Percentiles rank a stretch among this genome's conserved stretches.
Conservation (phyloP, 768 basidiomycete species). For the Kondoa subrosea region DNA sequence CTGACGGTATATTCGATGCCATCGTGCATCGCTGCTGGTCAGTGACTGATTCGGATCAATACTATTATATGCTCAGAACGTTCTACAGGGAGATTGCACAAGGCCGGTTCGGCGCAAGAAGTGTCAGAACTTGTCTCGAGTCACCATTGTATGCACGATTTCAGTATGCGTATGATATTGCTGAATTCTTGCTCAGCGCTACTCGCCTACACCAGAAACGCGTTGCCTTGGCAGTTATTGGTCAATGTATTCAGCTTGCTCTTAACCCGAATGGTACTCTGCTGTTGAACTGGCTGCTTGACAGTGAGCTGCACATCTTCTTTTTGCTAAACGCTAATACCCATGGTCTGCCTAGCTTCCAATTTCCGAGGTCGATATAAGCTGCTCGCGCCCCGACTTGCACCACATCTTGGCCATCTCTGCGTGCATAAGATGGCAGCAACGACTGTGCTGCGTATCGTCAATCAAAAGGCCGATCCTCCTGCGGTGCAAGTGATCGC, state of each 20-base stretch:
- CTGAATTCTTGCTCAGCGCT: neutral
- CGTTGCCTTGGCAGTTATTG: conserved; percentile 77
- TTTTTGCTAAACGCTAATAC: too few species aligned
- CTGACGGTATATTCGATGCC: conserved; percentile 93
- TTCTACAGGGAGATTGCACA: conserved; percentile 64
- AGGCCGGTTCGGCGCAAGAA: conserved; percentile 91
- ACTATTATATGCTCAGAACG: neutral
- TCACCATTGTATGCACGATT: conserved; percentile 67
- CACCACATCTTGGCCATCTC: conserved; percentile 85
- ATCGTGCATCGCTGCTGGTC: conserved; percentile 87
- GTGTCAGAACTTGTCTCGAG: conserved; percentile 92
- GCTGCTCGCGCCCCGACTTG: conserved; percentile 83
- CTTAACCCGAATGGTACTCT: conserved; percentile 96
- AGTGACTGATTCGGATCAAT: neutral
- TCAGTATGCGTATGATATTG: conserved; percentile 46
- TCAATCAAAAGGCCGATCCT: conserved; percentile 89
- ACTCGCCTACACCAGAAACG: conserved; percentile 43
- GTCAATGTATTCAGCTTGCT: conserved; percentile 92
- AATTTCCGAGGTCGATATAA: conserved; percentile 90
- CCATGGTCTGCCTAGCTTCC: too few species aligned
- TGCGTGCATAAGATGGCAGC: conserved; percentile 97
- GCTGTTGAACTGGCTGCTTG: conserved; percentile 87
- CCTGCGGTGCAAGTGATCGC: conserved; percentile 73
- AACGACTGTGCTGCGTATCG: conserved; percentile 78
- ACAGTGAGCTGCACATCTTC: too few species aligned